These are phyloP conservation scores for Triadica sebifera DNA, from an alignment of 345 rosid genomes.

Conservation along the genomic window DNA sequence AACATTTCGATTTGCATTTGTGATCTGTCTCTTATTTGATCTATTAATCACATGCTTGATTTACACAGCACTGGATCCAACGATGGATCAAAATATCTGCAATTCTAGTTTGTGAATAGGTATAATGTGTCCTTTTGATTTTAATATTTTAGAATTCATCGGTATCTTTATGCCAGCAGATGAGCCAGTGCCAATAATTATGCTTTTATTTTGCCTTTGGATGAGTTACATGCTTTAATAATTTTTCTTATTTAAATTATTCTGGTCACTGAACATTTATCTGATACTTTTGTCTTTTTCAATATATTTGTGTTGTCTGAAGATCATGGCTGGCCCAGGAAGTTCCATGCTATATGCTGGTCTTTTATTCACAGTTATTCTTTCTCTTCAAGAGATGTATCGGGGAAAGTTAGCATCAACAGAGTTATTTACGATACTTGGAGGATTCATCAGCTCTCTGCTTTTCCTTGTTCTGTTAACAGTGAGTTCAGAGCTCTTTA, in stretches of 20 bases:
- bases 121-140: background rate
- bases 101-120: too few species aligned
- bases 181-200: background rate
- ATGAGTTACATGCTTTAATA: background rate
- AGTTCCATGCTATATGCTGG: slow-evolving; percentile 74
- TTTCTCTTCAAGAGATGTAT: slow-evolving; percentile 76
- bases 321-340: slow-evolving; percentile 71
- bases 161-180: background rate
- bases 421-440: slow-evolving; percentile 73
- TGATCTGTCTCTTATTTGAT: background rate
- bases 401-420: slow-evolving; percentile 72
- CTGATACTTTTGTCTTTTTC: background rate
- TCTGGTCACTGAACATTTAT: background rate
- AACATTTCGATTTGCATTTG: background rate
- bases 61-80: background rate
- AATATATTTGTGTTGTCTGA: background rate
- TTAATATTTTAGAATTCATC: background rate
- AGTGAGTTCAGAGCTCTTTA: slow-evolving; percentile 37
- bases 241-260: background rate
- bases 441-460: slow-evolving; percentile 84
- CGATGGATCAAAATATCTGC: background rate
- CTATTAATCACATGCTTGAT: background rate
- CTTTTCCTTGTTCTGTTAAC: slow-evolving; percentile 68
- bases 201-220: background rate
- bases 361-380: slow-evolving; percentile 56